Evolutionary conservation across 345 rosid species (phyloP), one percentile per base, ranked within the genome.

Genomic region (Brassica incana): DNA sequence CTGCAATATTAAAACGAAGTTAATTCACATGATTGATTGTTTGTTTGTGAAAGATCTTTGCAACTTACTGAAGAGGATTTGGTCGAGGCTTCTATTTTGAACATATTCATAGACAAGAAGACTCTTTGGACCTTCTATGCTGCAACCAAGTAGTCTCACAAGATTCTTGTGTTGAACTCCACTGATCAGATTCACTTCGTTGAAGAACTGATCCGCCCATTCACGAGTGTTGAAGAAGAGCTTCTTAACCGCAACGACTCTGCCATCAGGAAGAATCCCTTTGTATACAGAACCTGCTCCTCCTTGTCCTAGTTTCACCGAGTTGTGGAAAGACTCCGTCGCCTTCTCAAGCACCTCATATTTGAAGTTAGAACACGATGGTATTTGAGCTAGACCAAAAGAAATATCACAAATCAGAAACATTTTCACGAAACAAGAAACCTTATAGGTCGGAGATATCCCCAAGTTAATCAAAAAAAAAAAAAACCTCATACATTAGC

Each of bases 71-170:
- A 93, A 93, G 65, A 91, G 87, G 71, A 90, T 81, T 77, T 90
- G 92, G 73, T 91, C 93, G 0, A 93, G 93, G 80, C 97, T 90
- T 72, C 85, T 84, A 35, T 93, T 93, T 2, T 88, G 91, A 45
- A 91, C 87, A 77, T 88, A 91, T 77, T 93, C 98, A 29, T 93
- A 91, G 58, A 93, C 91, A 16, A 93, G 86, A 82, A 91, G 92
- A 83, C 98, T 89, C 50, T 91, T 92, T 0, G 94, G 97, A 43
- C 98, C 98, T 88, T 91, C 94, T 16, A 91, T 90, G 81, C 94
- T 90, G 78, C 98, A 93, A 18, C 98, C 98, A 67, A 93, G 74
- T 20, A 93, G 90, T 67, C 77, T 84, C 20, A 91, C 92, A 35
- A 93, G 86, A 83, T 90, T 90, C 81, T 83, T 73, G 83, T 93